A percentile compares a stretch with the other conserved stretches of the same genome.
These are phyloP conservation scores for Helianthus annuus DNA, from an alignment of 129 eudicot species.

Conservation along the genomic window DNA sequence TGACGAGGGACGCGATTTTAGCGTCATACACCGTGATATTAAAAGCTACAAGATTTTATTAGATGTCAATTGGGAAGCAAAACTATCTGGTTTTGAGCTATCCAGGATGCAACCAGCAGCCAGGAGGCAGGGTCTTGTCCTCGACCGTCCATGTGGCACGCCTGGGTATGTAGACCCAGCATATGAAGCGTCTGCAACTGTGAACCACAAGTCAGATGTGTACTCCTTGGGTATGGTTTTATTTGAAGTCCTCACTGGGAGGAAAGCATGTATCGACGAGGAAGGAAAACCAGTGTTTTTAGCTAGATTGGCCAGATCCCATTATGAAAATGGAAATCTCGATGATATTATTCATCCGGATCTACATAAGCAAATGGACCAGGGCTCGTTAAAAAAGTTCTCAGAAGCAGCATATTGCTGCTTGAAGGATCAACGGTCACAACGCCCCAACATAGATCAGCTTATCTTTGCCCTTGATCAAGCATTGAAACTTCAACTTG, in stretches of 20 bases:
- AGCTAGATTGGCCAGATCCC: neutral
- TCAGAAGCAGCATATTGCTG: neutral
- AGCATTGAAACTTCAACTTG: constrained; percentile 3
- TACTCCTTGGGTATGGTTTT: neutral
- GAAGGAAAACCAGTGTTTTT: neutral
- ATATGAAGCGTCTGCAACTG: neutral
- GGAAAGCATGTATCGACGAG: neutral
- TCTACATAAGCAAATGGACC: constrained; percentile 3
- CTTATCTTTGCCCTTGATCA: neutral
- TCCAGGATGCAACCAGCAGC: neutral
- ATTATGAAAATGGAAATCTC: neutral
- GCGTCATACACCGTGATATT: neutral
- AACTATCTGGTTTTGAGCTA: constrained; percentile 3
- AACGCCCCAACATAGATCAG: constrained; percentile 2
- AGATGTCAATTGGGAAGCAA: neutral
- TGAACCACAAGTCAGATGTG: neutral
- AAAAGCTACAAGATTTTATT: neutral
- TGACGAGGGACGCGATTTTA: neutral
- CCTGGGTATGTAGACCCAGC: neutral
- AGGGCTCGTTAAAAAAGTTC: neutral
- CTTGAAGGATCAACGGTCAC: neutral
- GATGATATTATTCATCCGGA: neutral
- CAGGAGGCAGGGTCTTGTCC: neutral
- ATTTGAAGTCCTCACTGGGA: neutral
- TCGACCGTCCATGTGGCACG: neutral